phyloP scores from a whole-genome alignment of 1,139 yeast species.

The Magnusiomyces tetraspermus region DNA sequence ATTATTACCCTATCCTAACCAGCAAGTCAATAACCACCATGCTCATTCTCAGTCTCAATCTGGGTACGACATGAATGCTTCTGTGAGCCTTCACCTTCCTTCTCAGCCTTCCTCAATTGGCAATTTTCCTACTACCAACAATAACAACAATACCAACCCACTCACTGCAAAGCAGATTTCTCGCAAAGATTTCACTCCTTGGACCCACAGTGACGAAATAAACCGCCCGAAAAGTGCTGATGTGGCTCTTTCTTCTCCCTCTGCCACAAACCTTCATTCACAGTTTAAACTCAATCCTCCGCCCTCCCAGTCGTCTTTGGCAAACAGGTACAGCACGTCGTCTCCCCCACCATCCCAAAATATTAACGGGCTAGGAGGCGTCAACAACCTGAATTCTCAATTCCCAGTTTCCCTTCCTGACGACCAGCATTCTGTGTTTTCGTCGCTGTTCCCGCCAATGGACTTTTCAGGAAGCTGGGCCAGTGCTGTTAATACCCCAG shows the following conservation, averaged over 20 bases:
- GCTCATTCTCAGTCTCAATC: background rate
- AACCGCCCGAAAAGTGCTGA: conserved; percentile 27
- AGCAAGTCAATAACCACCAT: background rate
- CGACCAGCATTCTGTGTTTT: background rate
- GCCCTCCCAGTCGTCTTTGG: background rate
- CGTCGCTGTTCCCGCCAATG: background rate
- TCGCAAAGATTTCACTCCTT: conserved; percentile 9
- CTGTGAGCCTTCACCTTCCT: background rate
- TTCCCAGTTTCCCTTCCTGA: background rate
- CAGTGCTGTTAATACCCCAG: conserved; percentile 23
- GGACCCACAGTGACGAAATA: conserved; percentile 18
- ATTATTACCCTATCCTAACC: background rate
- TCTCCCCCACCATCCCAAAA: background rate
- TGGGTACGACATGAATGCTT: background rate
- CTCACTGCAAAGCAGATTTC: background rate
- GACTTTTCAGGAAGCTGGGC: conserved; percentile 20
- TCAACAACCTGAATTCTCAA: background rate
- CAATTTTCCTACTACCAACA: conserved; percentile 1
- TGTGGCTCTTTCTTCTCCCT: conserved; percentile 7
- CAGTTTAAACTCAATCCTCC: background rate
- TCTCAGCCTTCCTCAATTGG: too few species aligned
- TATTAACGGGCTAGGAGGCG: background rate
- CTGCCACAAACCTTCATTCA: background rate
- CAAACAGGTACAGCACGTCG: background rate
- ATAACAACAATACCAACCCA: background rate